These are phyloP conservation scores for Carallia brachiata DNA, from an alignment of 345 rosid species.

Conservation along the genomic window DNA sequence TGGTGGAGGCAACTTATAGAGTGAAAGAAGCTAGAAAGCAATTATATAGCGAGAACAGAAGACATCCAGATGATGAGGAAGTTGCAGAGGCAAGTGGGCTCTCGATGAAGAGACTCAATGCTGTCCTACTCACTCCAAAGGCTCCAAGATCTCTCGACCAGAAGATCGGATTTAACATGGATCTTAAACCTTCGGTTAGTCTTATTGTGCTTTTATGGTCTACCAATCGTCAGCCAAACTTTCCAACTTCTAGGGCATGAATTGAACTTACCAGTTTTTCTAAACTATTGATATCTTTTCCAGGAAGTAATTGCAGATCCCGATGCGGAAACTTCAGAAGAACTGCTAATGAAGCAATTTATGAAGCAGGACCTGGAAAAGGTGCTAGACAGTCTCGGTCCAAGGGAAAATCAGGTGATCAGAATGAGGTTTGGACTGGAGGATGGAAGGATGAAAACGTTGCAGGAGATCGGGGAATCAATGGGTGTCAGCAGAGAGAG, in stretches of 20 bases:
- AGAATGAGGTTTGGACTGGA: slow-evolving; percentile 89
- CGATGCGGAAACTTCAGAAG: slow-evolving; percentile 70
- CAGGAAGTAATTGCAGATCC: slow-evolving; percentile 91
- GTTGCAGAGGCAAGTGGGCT: slow-evolving; percentile 85
- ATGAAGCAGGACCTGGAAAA: slow-evolving; percentile 81
- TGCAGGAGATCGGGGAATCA: slow-evolving; percentile 90
- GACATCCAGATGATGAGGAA: slow-evolving; percentile 75
- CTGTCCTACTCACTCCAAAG: slow-evolving; percentile 76
- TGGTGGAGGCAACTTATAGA: slow-evolving; percentile 88
- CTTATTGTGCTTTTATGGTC: neutral
- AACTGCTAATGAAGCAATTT: slow-evolving; percentile 60
- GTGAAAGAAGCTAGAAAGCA: slow-evolving; percentile 88
- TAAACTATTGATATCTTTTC: slow-evolving; percentile 1
- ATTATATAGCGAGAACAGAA: slow-evolving; percentile 61
- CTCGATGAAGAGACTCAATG: slow-evolving; percentile 75
- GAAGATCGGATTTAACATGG: slow-evolving; percentile 67
- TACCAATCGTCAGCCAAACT: neutral
- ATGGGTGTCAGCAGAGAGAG: slow-evolving; percentile 93
- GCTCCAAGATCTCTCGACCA: slow-evolving; percentile 89
- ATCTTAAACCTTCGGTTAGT: slow-evolving; percentile 81
- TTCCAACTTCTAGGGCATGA: neutral
- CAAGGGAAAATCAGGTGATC: slow-evolving; percentile 76
- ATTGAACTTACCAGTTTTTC: neutral
- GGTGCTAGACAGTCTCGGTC: slow-evolving; percentile 64
- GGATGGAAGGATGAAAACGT: slow-evolving; percentile 82